Base-by-base conservation (phyloP, 1,284 basidiomycete species). In the Singerocomus rubriflavus region DNA sequence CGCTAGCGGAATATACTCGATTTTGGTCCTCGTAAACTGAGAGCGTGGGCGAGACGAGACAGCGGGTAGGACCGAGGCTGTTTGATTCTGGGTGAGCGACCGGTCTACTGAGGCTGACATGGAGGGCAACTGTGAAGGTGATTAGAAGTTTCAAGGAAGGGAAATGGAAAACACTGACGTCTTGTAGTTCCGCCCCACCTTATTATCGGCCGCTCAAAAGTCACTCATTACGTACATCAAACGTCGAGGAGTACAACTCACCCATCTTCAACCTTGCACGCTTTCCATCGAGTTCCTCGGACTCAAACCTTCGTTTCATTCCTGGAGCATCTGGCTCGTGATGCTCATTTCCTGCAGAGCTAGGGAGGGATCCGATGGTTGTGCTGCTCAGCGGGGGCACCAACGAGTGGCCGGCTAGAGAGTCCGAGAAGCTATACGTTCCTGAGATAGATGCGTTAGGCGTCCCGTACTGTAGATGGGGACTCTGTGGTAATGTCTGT, bases 1-100 rank as follows among this genome's bases (percentile, higher is more conserved):
- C 10, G 81, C 81, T 14, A 92, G 73, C 0, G 96, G 96, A 26
- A 89, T 75, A 66, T 98, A 99, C 72, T 94, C 91, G 59, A 98
- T 90, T 71, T 88, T 91, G 61, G 90, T 86, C 52, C 92, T 82
- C 33, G 81, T 72, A 30, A 73, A 71, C 57, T 78, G 80, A 46
- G 71, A 70, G 46, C 73, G 73, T 42, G 73, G 59, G 46, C 71
- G 69, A 40, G 59, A 63, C 48, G 67, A 53, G 57, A 50, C 51
- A 17, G 55, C 30, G 30, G 58, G 51, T 34, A 52, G 49, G 27
- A 10, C 42, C 12, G 65, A 47, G 21, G 48, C 50, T 21, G 51
- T 30, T 36, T 25, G 10, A 8, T 57, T 65, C 35, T 57, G 55
- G 2, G 62, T 38, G 16, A 53, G 36, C 2, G 61, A 43, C 33